These are phyloP conservation scores for Triglochin maritima DNA, from an alignment of 106 monocot genomes.

Conservation along the genomic window DNA sequence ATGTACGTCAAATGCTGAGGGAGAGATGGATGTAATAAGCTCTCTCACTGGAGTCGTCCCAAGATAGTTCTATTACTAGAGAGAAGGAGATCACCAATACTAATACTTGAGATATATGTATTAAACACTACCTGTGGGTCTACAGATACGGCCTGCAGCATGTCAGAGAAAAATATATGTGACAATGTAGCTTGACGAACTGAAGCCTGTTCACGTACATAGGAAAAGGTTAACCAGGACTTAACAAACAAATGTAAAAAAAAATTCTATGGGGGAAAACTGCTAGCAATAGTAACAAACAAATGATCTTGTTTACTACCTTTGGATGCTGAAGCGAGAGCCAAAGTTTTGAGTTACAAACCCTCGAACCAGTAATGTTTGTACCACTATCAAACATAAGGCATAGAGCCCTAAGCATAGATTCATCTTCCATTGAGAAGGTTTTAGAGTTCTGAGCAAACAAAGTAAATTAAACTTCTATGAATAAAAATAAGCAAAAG, in stretches of 20 bases:
- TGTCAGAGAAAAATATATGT: slow-evolving; percentile 40
- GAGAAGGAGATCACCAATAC: too few relatives aligned
- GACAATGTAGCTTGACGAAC: slow-evolving; percentile 58
- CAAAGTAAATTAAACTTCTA: slow-evolving; percentile 5
- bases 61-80: too few relatives aligned
- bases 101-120: neutral
- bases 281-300: neutral
- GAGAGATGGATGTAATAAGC: too few relatives aligned
- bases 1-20: too few relatives aligned
- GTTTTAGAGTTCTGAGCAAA: slow-evolving; percentile 30
- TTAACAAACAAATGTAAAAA: neutral
- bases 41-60: too few relatives aligned
- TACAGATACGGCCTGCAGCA: slow-evolving; percentile 23
- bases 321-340: slow-evolving; percentile 84
- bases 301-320: slow-evolving; percentile 24
- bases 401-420: slow-evolving; percentile 24
- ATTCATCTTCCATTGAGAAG: slow-evolving; percentile 28
- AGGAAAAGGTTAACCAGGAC: neutral
- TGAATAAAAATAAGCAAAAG: neutral
- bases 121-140: slow-evolving; percentile 30
- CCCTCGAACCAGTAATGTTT: slow-evolving; percentile 19
- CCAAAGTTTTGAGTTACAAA: slow-evolving; percentile 59
- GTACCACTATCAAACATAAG: slow-evolving; percentile 42
- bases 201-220: slow-evolving; percentile 24
- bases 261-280: neutral